A percentile compares a stretch with the other conserved stretches of the same genome.
Evolutionary conservation across 2,329 filamentous ascomycete genomes (phyloP).

Genomic region (Anisogramma anomala): DNA sequence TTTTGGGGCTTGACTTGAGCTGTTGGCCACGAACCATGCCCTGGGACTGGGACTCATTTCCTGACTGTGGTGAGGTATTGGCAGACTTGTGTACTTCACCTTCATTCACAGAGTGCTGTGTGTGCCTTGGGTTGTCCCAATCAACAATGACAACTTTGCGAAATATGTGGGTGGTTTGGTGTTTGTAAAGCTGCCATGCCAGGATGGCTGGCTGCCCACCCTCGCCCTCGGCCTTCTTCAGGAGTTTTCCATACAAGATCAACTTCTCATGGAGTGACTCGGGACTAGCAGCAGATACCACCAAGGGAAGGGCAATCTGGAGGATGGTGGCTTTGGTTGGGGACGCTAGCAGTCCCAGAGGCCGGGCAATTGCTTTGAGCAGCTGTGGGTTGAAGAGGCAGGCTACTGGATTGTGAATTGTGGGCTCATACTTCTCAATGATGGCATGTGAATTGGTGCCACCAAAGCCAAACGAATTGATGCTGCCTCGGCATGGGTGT

Average conservation of each 20-base stretch:
- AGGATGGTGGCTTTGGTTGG: background rate
- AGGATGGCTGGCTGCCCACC: constrained; percentile 16
- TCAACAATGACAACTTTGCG: constrained; percentile 15
- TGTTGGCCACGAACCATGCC: background rate
- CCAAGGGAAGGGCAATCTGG: constrained; percentile 22
- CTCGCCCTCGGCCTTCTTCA: constrained; percentile 14
- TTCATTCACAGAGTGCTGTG: no score
- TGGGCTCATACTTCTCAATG: constrained; percentile 27
- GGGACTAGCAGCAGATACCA: constrained; percentile 28
- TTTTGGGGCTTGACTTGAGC: constrained; percentile 15
- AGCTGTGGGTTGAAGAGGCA: constrained; percentile 1
- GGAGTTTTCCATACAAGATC: constrained; percentile 20
- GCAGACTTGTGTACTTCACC: no score
- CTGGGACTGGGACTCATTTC: constrained; percentile 17
- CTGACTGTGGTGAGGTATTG: no score
- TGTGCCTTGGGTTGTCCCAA: constrained; percentile 1
- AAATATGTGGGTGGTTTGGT: constrained; percentile 23
- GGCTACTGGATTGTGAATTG: constrained; percentile 20
- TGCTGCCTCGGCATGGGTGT: constrained; percentile 29
- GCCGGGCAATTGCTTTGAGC: background rate
- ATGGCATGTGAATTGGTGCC: constrained; percentile 34
- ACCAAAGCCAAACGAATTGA: constrained; percentile 36
- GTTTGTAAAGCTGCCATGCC: constrained; percentile 23
- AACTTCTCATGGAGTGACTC: constrained; percentile 23
- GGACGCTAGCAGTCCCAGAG: no score